Evolutionary conservation across 2,329 filamentous ascomycete species (phyloP).

Genomic region (Ambrosiella beaveri): DNA sequence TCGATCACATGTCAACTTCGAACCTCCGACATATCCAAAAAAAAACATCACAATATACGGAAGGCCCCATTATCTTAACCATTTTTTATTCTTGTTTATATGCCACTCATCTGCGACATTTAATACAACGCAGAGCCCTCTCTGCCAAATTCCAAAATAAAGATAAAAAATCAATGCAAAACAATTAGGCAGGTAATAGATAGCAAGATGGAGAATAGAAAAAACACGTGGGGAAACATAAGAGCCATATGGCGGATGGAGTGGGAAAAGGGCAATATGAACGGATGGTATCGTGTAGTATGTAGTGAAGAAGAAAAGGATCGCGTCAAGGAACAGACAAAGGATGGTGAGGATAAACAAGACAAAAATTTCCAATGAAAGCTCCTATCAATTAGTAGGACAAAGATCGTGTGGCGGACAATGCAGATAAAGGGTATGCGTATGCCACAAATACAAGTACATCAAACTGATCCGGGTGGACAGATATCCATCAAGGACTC

Average conservation of each 20-base stretch:
- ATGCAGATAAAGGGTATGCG: too few relatives aligned
- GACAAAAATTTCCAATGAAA: neutral
- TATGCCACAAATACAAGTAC: too few relatives aligned
- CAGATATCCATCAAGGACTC: too few relatives aligned
- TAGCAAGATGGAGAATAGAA: neutral
- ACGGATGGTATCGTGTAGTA: neutral
- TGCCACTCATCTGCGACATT: neutral
- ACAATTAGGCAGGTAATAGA: neutral
- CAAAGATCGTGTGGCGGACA: neutral
- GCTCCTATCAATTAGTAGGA: neutral
- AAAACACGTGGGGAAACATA: neutral
- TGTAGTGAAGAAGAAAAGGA: neutral
- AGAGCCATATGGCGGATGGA: too few relatives aligned
- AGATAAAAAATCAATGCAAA: neutral
- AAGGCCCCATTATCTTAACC: neutral
- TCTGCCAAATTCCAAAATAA: neutral
- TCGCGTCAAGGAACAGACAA: neutral
- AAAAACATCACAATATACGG: neutral
- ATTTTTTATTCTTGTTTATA: neutral
- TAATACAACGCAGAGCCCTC: neutral
- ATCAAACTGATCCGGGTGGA: too few relatives aligned
- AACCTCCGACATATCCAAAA: neutral
- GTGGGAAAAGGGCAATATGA: neutral
- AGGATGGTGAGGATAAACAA: neutral
- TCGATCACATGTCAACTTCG: neutral